These are phyloP conservation scores for Crithidia fasciculata DNA, from an alignment of 208 protist species.

Conservation along the genomic window DNA sequence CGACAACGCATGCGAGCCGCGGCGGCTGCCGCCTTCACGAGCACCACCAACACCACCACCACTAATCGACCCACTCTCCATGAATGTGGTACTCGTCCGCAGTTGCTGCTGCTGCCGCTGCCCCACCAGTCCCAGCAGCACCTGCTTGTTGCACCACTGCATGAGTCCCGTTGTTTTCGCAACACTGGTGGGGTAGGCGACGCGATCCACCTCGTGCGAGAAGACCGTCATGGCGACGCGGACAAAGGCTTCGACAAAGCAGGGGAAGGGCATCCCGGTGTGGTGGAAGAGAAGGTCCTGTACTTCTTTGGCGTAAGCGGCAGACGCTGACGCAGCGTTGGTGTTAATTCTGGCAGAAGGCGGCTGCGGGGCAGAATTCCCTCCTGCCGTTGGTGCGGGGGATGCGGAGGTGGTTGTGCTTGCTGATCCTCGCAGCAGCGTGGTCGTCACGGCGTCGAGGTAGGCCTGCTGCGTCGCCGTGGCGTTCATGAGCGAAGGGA, in stretches of 20 bases:
- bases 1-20: neutral
- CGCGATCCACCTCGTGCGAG: constrained; percentile 42
- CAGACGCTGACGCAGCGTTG: too few relatives aligned
- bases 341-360: too few relatives aligned
- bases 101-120: constrained; percentile 23
- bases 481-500: constrained; percentile 55
- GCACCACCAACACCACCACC: neutral
- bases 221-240: constrained; percentile 81
- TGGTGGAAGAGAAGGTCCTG: constrained; percentile 22
- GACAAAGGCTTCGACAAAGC: constrained; percentile 79
- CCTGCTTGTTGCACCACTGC: constrained; percentile 76
- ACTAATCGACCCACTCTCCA: neutral
- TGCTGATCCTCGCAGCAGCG: constrained; percentile 38
- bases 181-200: constrained; percentile 61
- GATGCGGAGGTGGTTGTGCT: too few relatives aligned
- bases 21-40: neutral
- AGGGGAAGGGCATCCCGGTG: constrained; percentile 51
- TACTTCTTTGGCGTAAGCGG: neutral
- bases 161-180: constrained; percentile 66
- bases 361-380: constrained; percentile 11
- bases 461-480: constrained; percentile 55
- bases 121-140: constrained; percentile 48
- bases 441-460: constrained; percentile 52
- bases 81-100: constrained; percentile 1
- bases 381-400: too few relatives aligned